These are phyloP conservation scores for Crotalaria pallida DNA, from an alignment of 306 rosid genomes.

Conservation along the genomic window DNA sequence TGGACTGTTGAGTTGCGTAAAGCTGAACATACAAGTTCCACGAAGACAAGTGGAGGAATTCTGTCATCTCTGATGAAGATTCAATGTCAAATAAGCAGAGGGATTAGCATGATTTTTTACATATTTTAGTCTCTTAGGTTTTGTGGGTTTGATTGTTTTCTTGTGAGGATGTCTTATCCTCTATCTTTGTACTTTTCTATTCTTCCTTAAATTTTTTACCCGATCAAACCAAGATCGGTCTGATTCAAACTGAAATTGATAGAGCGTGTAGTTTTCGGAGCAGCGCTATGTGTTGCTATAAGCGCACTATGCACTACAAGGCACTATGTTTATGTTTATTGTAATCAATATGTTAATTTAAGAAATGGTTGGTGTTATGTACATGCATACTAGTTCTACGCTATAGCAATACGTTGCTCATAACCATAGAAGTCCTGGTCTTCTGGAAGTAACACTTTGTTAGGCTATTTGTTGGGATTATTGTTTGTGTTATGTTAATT, in stretches of 20 bases:
- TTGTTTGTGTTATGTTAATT: background rate
- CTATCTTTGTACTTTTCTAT: too few species aligned
- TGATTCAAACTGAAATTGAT: background rate
- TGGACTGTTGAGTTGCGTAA: background rate
- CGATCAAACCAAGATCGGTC: background rate
- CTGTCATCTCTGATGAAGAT: background rate
- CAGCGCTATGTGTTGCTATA: background rate
- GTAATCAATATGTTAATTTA: background rate
- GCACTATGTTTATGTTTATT: background rate
- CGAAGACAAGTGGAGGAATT: background rate
- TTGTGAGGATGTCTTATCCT: too few species aligned
- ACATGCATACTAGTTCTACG: background rate
- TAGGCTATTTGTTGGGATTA: conserved; percentile 1
- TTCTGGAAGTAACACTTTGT: background rate
- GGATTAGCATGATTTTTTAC: too few species aligned
- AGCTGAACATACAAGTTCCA: background rate
- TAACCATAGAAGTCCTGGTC: background rate
- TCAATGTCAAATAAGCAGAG: too few species aligned
- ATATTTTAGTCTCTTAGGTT: too few species aligned
- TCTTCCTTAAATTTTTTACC: too few species aligned
- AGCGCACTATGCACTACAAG: background rate
- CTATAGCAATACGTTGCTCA: background rate
- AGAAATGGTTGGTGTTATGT: background rate
- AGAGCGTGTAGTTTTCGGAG: background rate
- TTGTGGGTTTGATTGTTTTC: too few species aligned